Evolutionary conservation across 768 basidiomycete genomes (phyloP), one percentile per base, ranked within the genome.

Genomic region (Amyloporia xantha): DNA sequence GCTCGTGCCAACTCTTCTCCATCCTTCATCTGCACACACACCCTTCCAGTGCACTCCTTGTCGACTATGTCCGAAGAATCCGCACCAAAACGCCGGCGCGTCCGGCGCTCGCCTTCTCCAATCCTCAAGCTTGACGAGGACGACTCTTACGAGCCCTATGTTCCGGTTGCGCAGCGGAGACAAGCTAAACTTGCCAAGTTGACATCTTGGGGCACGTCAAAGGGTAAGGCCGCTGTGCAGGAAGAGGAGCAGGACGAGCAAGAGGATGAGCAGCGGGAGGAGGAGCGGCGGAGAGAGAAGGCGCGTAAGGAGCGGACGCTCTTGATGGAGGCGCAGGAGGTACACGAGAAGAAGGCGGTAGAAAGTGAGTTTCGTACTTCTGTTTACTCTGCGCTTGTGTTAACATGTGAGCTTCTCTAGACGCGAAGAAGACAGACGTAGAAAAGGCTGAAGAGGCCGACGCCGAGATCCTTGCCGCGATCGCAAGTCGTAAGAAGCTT

Each of bases 311-410:
- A 94, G 68, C 71, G 91, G 57, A 96, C 93, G 0, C 68, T 99
- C 41, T 69, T 99, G 43, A 66, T 92, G 60, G 93, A 96, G 64
- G 96, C 96, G 1, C 92, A 97, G 67, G 95, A 98, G 62, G 94
- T 98, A 26, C 91, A 95, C 60, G 75, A 76, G 21, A 75, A 75
- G 65, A 91, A 85, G 66, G 90, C 86, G 3, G 76, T 73, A 47
- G 89, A 95, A 71, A 87, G 91, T 90, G 47, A 40, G 69, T 61
- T 13, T 15, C 36, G 19, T 21, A 21, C n/a, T n/a, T n/a, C n/a
- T 23, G 5, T 41, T 41, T 15, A 17, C 30, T 45, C 19, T 28
- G 28, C n/a, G 41, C 7, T 43, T 7, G 17, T 33, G 9, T 17
- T 45, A n/a, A 33, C 44, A 20, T 17, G 24, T 26, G 25, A 5